Evolutionary conservation across 257 asterid genomes (phyloP).

Genomic region (Ajuga chamaepitys): DNA sequence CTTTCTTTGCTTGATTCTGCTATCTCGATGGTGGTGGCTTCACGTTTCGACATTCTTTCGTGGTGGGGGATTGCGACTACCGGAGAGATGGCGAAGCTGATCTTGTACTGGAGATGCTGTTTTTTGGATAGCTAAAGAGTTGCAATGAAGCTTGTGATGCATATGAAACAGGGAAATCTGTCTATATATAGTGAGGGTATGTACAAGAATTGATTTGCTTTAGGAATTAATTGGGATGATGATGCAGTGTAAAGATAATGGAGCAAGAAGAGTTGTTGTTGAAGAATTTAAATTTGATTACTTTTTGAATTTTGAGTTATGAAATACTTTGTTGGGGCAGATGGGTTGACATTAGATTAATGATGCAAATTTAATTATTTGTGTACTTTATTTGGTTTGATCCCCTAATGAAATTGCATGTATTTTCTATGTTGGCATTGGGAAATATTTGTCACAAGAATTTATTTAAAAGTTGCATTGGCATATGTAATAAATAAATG

Average conservation of each 20-base stretch:
- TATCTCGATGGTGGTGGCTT: conserved; percentile 44
- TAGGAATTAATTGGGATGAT: conserved; percentile 4
- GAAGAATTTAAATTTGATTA: conserved; percentile 1
- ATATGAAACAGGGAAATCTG: conserved; percentile 9
- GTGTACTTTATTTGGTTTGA: neutral
- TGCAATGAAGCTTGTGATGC: conserved; percentile 22
- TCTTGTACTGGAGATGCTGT: neutral
- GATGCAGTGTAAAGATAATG: conserved; percentile 22
- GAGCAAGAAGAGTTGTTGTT: conserved; percentile 56
- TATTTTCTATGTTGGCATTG: neutral
- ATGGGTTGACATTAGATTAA: conserved; percentile 16
- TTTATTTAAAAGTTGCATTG: neutral
- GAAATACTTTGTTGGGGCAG: conserved; percentile 34
- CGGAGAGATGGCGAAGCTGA: neutral
- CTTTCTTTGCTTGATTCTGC: conserved; percentile 61
- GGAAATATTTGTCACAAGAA: neutral
- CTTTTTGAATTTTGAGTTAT: conserved; percentile 14
- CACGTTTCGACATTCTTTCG: conserved; percentile 41
- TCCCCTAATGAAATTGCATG: neutral
- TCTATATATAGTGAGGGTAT: conserved; percentile 18
- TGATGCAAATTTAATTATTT: neutral
- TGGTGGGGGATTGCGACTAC: neutral
- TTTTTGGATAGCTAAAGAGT: neutral
- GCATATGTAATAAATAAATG: neutral
- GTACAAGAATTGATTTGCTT: neutral